Evolutionary conservation across 176 grass and related monocot species (phyloP).

Genomic region (Oryza meridionalis): DNA sequence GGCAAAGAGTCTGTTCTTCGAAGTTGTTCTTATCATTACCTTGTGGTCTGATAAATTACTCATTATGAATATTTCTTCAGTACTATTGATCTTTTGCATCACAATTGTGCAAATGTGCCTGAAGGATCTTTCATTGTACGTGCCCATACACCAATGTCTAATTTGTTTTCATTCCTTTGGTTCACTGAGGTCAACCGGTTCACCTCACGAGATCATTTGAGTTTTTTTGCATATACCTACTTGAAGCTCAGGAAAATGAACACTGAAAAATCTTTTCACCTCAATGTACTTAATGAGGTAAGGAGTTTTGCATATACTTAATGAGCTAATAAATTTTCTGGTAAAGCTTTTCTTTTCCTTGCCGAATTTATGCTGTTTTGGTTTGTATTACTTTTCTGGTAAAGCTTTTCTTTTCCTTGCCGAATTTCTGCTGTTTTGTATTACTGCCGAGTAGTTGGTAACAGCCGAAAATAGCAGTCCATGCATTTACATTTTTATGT

Average conservation of each 20-base stretch:
- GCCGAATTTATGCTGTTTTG: background rate
- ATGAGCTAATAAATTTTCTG: conserved; percentile 52
- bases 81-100: conserved; percentile 27
- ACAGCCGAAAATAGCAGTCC: background rate
- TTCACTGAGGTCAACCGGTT: conserved; percentile 86
- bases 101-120: conserved; percentile 78
- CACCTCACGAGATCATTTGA: conserved; percentile 84
- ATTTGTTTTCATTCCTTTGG: conserved; percentile 95
- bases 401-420: no score
- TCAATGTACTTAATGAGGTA: conserved; percentile 63
- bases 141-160: conserved; percentile 87
- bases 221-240: conserved; percentile 80
- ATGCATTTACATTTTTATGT: conserved; percentile 10
- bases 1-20: conserved; percentile 61
- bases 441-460: no score
- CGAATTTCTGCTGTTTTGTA: no score
- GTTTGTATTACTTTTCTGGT: no score
- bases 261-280: conserved; percentile 59
- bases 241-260: conserved; percentile 86
- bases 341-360: background rate
- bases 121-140: conserved; percentile 94
- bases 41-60: conserved; percentile 23
- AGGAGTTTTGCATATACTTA: no score
- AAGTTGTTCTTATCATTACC: conserved; percentile 63
- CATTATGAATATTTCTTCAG: conserved; percentile 22